Conservation (phyloP, 2,329 filamentous ascomycete species). For the Alternaria sp. region DNA sequence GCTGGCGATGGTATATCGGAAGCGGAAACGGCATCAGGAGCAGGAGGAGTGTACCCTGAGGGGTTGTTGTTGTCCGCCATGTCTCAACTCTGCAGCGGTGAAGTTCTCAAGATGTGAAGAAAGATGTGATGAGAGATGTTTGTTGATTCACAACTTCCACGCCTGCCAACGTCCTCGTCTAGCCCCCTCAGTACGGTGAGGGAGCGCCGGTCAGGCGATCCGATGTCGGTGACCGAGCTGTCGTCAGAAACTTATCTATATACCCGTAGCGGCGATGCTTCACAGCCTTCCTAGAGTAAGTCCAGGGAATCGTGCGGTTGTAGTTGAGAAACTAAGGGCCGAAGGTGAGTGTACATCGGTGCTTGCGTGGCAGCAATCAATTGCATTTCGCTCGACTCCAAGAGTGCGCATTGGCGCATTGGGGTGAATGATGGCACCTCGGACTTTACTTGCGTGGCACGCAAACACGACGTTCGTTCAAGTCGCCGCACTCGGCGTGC, state of each 20-base stretch:
- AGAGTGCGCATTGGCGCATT: conserved; percentile 10
- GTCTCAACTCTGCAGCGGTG: background rate
- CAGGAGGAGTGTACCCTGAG: background rate
- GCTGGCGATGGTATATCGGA: background rate
- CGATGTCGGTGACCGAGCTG: background rate
- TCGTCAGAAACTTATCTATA: background rate
- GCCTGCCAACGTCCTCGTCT: background rate
- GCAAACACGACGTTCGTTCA: conserved; percentile 14
- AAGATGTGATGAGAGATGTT: background rate
- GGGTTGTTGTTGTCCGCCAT: background rate
- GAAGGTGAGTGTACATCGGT: background rate
- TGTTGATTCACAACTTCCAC: background rate
- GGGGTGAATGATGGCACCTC: background rate
- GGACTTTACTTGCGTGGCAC: background rate
- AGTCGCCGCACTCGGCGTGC: conserved; percentile 8
- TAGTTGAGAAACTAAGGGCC: background rate
- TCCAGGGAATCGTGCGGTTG: background rate
- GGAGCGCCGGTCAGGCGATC: background rate
- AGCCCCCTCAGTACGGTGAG: background rate
- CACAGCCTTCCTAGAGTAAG: background rate
- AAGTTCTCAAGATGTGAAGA: background rate
- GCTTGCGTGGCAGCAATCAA: background rate
- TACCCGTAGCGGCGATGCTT: background rate
- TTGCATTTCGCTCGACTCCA: background rate
- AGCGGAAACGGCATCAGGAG: background rate